Evolutionary conservation across 73 alveolate genomes (phyloP).

Genomic region (Urostyla sp.): DNA sequence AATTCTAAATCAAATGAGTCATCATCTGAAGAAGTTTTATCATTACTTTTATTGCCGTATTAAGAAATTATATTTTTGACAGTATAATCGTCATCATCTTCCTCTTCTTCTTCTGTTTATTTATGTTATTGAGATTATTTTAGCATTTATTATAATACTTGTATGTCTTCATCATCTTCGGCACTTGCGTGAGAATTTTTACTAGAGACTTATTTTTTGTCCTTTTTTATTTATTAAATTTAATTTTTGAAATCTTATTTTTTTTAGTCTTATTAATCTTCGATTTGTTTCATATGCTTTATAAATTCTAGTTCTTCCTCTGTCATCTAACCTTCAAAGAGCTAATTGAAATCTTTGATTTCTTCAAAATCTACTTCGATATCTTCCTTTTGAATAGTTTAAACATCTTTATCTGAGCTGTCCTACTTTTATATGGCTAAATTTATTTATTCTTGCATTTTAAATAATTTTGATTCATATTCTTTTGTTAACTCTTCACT

Average conservation of each 20-base stretch:
- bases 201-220: too few relatives aligned
- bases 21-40: too few relatives aligned
- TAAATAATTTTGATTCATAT: not conserved
- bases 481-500: constrained; percentile 23
- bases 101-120: not conserved
- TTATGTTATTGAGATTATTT: not conserved
- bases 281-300: not conserved
- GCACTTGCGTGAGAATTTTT: too few relatives aligned
- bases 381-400: not conserved
- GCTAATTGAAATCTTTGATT: constrained; percentile 14
- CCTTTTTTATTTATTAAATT: not conserved
- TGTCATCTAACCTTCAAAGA: constrained; percentile 5
- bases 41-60: too few relatives aligned
- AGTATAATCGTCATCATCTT: not conserved
- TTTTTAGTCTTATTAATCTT: not conserved
- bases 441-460: not conserved
- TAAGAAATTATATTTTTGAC: too few relatives aligned
- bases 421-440: not conserved
- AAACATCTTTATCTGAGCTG: not conserved
- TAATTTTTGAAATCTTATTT: not conserved
- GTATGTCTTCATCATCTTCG: constrained; percentile 34
- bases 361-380: not conserved
- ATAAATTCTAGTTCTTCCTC: constrained; percentile 15
- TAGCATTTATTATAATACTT: not conserved
- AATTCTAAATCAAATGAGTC: too few relatives aligned